A percentile compares a stretch with the other conserved stretches of the same genome.
Conservation (phyloP, 1,139 yeast genomes). For the Suhomyces kunorum region DNA sequence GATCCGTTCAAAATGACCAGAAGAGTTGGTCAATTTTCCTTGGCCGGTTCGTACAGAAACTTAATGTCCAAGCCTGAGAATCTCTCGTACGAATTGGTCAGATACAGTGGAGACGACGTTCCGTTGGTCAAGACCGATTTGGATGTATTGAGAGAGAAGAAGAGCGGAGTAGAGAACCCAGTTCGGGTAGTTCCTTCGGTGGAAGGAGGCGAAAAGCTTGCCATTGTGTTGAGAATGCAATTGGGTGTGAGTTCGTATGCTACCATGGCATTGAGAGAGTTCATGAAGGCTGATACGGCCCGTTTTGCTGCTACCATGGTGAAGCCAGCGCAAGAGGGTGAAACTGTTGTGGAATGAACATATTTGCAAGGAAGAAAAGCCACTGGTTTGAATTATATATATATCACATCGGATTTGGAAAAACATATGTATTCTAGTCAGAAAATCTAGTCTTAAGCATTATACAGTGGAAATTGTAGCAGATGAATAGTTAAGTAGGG, state of each 20-base stretch:
- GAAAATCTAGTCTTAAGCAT: too few species aligned
- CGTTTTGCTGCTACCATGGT: constrained; percentile 38
- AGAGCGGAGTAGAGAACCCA: constrained; percentile 19
- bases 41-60: constrained; percentile 86
- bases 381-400: too few species aligned
- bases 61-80: constrained; percentile 68
- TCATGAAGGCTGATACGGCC: constrained; percentile 80
- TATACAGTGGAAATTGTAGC: too few species aligned
- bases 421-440: too few species aligned
- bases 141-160: constrained; percentile 56
- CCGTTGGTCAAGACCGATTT: constrained; percentile 81
- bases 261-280: constrained; percentile 94
- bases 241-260: constrained; percentile 91
- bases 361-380: too few species aligned
- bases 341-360: too few species aligned
- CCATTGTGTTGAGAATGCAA: constrained; percentile 74
- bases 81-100: constrained; percentile 63
- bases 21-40: constrained; percentile 81
- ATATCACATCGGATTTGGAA: too few species aligned
- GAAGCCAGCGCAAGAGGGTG: constrained; percentile 2
- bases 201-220: constrained; percentile 53
- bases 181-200: constrained; percentile 5
- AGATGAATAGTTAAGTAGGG: too few species aligned
- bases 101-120: constrained; percentile 62
- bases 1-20: constrained; percentile 86